Conservation (phyloP, 208 protist species). For the Borovskyia barvae region DNA sequence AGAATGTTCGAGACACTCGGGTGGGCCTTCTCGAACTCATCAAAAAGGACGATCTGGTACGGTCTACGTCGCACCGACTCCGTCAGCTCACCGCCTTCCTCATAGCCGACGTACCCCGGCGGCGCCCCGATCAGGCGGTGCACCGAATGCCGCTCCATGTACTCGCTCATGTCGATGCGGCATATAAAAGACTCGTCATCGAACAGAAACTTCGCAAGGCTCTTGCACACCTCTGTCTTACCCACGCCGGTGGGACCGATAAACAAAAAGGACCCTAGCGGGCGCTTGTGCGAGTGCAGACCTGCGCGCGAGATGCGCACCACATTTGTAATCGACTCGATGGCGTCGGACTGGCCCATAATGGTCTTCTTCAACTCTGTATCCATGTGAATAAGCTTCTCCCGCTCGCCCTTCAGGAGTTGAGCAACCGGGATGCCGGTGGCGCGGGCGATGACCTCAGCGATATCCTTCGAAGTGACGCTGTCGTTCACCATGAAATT, state of each 20-base stretch:
- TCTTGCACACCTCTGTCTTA: constrained; percentile 98
- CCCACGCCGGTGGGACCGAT: constrained; percentile 95
- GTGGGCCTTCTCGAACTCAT: constrained; percentile 99
- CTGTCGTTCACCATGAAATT: constrained; percentile 95
- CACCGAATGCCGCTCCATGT: constrained; percentile 97
- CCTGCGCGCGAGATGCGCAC: constrained; percentile 95
- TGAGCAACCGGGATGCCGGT: constrained; percentile 97
- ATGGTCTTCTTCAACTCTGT: constrained; percentile 87
- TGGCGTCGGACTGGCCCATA: constrained; percentile 96
- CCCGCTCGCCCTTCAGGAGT: constrained; percentile 86
- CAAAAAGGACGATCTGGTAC: constrained; percentile 97
- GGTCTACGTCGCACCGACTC: constrained; percentile 97
- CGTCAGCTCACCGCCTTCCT: constrained; percentile 97
- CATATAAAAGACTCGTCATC: constrained; percentile 96
- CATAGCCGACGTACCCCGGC: constrained; percentile 98
- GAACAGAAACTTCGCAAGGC: constrained; percentile 95
- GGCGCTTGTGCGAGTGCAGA: constrained; percentile 87
- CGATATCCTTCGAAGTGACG: constrained; percentile 93
- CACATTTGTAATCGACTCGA: constrained; percentile 94
- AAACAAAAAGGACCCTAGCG: constrained; percentile 96
- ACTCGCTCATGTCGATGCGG: constrained; percentile 99
- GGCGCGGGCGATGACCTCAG: constrained; percentile 94
- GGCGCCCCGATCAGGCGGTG: constrained; percentile 96
- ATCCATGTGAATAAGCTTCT: constrained; percentile 90
- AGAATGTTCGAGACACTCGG: constrained; percentile 95